Percentiles rank a stretch among this genome's conserved stretches.
Conservation (phyloP, 148 eudicot species). For the Heliamphora exappendiculata region DNA sequence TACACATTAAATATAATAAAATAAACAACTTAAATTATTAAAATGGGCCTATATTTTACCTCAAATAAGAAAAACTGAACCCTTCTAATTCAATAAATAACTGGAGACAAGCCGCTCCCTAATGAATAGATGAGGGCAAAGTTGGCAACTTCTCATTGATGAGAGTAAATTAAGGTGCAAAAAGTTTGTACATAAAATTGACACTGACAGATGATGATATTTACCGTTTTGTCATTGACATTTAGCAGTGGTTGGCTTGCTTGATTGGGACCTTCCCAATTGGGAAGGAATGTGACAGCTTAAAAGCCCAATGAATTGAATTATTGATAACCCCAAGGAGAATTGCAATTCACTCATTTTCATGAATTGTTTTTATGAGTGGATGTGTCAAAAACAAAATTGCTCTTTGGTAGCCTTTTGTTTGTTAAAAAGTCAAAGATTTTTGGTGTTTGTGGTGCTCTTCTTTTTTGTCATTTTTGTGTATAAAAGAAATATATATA, state of each 20-base stretch:
- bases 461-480: too few relatives aligned
- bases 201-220: background rate
- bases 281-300: conserved; percentile 11
- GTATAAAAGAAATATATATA: too few relatives aligned
- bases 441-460: too few relatives aligned
- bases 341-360: background rate
- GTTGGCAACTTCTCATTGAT: too few relatives aligned
- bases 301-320: conserved; percentile 14
- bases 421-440: too few relatives aligned
- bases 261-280: conserved; percentile 19
- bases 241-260: conserved; percentile 11
- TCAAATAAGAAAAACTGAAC: background rate
- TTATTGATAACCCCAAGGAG: background rate
- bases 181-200: background rate
- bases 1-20: too few relatives aligned
- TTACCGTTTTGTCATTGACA: conserved; percentile 23
- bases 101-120: too few relatives aligned
- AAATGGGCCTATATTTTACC: background rate
- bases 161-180: background rate
- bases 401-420: background rate
- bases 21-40: too few relatives aligned
- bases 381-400: background rate
- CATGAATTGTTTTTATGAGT: background rate
- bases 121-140: too few relatives aligned
- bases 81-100: background rate